Evolutionary conservation across 495 filamentous ascomycete genomes (phyloP).

Genomic region (Lichina pygmaea): DNA sequence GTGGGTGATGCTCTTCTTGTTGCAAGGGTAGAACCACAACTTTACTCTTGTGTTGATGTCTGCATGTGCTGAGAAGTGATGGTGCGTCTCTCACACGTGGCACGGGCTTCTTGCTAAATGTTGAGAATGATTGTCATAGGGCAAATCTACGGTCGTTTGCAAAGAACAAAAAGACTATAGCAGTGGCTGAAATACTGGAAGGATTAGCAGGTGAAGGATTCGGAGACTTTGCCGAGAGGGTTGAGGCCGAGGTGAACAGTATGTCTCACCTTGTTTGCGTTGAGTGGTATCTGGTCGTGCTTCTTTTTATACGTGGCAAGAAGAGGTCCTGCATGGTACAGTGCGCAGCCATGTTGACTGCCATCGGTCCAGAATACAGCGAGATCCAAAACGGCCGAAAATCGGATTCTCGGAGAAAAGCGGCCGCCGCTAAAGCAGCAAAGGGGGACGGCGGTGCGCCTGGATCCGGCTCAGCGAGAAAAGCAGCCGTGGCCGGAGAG

Average conservation of each 20-base stretch:
- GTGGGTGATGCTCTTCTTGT: not conserved
- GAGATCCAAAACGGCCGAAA: conserved; percentile 38
- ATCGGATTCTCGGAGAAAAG: conserved; percentile 26
- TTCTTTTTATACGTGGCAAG: conserved; percentile 12
- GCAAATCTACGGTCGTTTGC: conserved; percentile 46
- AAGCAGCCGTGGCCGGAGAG: conserved; percentile 6
- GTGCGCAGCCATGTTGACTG: not conserved
- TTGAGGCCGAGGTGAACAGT: conserved; percentile 36
- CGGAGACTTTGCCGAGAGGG: conserved; percentile 36
- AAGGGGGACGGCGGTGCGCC: too few relatives aligned
- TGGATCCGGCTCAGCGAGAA: too few relatives aligned
- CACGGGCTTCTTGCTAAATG: not conserved
- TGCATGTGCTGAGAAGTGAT: not conserved
- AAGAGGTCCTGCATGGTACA: conserved; percentile 6
- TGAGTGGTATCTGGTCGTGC: not conserved
- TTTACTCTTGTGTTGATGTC: too few relatives aligned
- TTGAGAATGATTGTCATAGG: conserved; percentile 14
- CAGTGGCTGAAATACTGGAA: conserved; percentile 55
- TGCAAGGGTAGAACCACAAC: not conserved
- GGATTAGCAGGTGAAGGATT: conserved; percentile 69
- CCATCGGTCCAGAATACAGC: conserved; percentile 17
- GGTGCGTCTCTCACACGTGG: not conserved
- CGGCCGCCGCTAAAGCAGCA: conserved; percentile 12
- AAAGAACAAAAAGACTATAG: conserved; percentile 61
- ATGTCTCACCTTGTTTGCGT: conserved; percentile 5